Evolutionary conservation across 352 stramenopile species (phyloP), one percentile per base, ranked within the genome.

Genomic region (Pythium dissotocum): DNA sequence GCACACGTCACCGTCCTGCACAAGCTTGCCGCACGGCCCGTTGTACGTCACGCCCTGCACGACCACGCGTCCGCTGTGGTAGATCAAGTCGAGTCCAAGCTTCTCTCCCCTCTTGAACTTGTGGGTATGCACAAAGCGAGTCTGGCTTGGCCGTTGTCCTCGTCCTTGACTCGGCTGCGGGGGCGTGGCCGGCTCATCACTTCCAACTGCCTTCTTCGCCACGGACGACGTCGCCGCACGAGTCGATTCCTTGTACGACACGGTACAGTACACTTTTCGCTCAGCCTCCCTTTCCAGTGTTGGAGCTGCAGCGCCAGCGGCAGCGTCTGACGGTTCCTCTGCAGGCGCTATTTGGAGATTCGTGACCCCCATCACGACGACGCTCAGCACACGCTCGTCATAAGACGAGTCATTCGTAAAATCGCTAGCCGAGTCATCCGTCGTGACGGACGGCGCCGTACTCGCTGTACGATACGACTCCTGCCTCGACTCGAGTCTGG

Each of bases 31-130:
- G 53, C 85, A 93, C 12, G 78, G 78, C 12, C 82, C 83, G 48
- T 89, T 79, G 46, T 77, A 91, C 14, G 83, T 72, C 26, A 95
- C 80, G 24, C 85, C 87, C 62, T 95, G 87, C 1, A 95, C 83
- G 6, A 92, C 63, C 13, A 95, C 84, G 48, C 80, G 80, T 2
- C 87, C 87, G 51, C 81, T 90, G 54, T 80, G 76, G 62, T 95
- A 93, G 13, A 95, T 83, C 13, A 95, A 70, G 71, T 94, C 85
- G n/a, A 95, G 75, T 9, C 87, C 87, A n/a, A 95, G 64, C 33
- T 68, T 77, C 63, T 83, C 67, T 0, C 82, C 82, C 49, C 78
- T 77, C 1, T 65, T 65, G 42, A 95, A 92, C 42, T 84, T 70
- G 60, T 87, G 72, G 4, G 79, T 93, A 3, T 81, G 84, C 40